phyloP scores from a whole-genome alignment of 129 eudicot species.

The carrot (Daucus carota) region DNA sequence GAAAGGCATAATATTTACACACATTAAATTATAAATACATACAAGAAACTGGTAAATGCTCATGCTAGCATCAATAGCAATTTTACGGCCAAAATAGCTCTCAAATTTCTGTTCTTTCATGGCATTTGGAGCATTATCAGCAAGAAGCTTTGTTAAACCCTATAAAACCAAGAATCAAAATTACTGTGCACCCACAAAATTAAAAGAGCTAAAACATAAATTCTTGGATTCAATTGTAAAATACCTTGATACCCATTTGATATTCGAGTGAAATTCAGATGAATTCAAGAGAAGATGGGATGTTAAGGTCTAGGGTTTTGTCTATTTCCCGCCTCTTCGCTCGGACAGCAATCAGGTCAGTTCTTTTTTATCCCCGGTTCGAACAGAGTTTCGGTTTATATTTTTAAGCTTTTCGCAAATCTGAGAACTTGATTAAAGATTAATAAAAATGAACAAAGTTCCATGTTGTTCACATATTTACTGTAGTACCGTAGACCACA shows the following conservation, averaged over 20 bases:
- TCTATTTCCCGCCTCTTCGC: constrained; percentile 3
- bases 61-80: constrained; percentile 97
- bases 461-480: no score
- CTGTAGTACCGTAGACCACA: no score
- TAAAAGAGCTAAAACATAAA: not conserved
- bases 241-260: constrained; percentile 50
- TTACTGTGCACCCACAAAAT: no score
- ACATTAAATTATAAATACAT: constrained; percentile 5
- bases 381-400: no score
- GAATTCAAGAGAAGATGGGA: not conserved
- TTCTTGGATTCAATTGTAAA: not conserved
- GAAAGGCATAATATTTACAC: not conserved
- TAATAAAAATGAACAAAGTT: no score
- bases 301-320: not conserved
- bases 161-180: constrained; percentile 17
- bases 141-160: constrained; percentile 95
- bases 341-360: no score
- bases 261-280: not conserved
- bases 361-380: no score
- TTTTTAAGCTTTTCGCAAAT: no score
- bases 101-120: constrained; percentile 96
- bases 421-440: no score
- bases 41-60: constrained; percentile 96
- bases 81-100: constrained; percentile 79
- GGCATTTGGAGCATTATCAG: constrained; percentile 84